Evolutionary conservation across 164 flowering plant genomes (phyloP), one percentile per base, ranked within the genome.

Genomic region (Buxus sempervirens): DNA sequence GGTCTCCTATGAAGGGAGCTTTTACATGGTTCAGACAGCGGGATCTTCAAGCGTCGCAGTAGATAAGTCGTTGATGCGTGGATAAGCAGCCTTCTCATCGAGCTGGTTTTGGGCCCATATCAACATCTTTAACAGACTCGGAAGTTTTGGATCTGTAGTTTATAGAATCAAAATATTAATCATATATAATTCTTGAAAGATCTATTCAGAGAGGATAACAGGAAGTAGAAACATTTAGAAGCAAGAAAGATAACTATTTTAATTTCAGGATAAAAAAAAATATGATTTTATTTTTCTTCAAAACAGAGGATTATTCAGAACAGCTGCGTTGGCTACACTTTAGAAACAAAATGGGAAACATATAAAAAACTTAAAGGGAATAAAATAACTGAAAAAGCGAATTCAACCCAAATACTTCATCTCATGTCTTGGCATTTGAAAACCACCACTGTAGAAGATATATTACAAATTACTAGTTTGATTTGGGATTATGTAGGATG

Each of bases 91-190:
- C 76, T 87, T 95, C 75, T 89, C 94, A 69, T 86, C 94, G 1
- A 95, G 94, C 70, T 90, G 91, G 63, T 85, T 88, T 72, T 95
- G 99, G 27, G 90, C 90, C 97, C 97, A 92, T 41, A 88, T 63
- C 75, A 95, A 75, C 96, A 90, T 89, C 82, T 90, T 92, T 71
- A 95, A 71, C 77, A 92, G 81, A 75, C 89, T 85, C 42, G 93
- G 97, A 64, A 95, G 93, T 78, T 89, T 92, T 70, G 99, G 98
- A 74, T 95, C 99, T 92, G 84, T 58, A 57, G 22, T 59, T 49
- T 23, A 42, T 12, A 10, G n/a, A 62, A 25, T 5, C 5, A 25
- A 24, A 15, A 7, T 10, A 25, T 15, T 45, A 45, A 45, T 58
- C 8, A 21, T 21, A 21, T 21, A 14, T 32, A 32, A 58, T 32